Conservation (phyloP, 2,329 filamentous ascomycete species). For the Aspergillus brasiliensis region DNA sequence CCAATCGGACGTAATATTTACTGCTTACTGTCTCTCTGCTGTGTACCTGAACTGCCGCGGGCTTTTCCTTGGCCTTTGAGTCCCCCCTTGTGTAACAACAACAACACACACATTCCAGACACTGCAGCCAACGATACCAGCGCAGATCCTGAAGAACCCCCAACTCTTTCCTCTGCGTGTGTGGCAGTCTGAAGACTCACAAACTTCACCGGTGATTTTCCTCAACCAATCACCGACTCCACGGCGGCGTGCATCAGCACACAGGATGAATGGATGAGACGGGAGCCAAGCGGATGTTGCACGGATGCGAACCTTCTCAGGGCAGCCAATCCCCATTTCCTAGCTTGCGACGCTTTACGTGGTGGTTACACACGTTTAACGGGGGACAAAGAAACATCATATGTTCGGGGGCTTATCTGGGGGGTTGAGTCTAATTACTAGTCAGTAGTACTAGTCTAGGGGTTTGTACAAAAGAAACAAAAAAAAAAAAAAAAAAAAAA, state of each 20-base stretch:
- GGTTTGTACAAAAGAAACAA: neutral
- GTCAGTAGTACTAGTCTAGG: neutral
- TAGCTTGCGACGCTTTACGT: neutral
- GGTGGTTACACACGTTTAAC: neutral
- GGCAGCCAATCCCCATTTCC: constrained; percentile 1
- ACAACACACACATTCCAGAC: neutral
- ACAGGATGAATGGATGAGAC: neutral
- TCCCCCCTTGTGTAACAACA: neutral
- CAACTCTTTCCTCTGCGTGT: too few species aligned
- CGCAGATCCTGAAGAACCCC: neutral
- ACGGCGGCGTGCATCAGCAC: neutral
- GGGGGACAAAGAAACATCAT: neutral
- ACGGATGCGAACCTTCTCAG: constrained; percentile 3
- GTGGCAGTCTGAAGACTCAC: neutral
- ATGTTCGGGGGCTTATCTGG: neutral
- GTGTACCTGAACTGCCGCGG: constrained; percentile 8
- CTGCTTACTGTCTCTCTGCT: neutral
- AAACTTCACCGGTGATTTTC: neutral
- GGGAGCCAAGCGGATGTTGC: constrained; percentile 2
- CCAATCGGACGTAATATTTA: neutral
- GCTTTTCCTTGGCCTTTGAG: neutral
- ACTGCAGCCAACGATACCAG: neutral
- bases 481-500: neutral
- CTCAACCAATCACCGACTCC: neutral
- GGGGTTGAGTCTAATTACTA: too few species aligned